phyloP scores from a whole-genome alignment of 106 monocot species.

The Dendrobium catenatum region DNA sequence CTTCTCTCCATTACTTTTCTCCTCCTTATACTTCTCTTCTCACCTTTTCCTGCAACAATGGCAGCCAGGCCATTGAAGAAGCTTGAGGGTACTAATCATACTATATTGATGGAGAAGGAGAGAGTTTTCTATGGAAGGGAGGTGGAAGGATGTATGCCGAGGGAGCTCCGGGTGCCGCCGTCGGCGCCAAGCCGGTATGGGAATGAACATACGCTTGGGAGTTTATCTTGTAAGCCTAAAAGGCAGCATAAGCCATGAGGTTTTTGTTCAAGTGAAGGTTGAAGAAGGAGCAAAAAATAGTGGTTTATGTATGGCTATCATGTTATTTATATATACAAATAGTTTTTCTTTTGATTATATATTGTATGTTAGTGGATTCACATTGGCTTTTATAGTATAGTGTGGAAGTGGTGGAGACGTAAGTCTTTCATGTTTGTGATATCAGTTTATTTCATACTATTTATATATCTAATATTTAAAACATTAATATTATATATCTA shows the following conservation, averaged over 20 bases:
- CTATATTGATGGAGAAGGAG: not conserved
- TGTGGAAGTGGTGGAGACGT: too few species aligned
- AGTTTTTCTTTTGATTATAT: not conserved
- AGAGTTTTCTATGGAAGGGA: not conserved
- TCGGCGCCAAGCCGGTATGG: constrained; percentile 13
- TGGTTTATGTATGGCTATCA: not conserved
- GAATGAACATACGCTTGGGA: constrained; percentile 9
- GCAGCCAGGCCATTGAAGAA: not conserved
- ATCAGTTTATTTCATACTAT: too few species aligned
- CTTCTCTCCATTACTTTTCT: constrained; percentile 2
- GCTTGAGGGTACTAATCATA: not conserved
- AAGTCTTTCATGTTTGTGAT: too few species aligned
- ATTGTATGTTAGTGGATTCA: too few species aligned
- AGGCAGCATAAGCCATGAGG: constrained; percentile 9
- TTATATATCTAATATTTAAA: too few species aligned
- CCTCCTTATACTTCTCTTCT: not conserved
- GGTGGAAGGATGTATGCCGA: constrained; percentile 13
- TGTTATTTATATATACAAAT: not conserved
- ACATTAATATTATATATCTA: too few species aligned
- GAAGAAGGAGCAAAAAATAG: not conserved
- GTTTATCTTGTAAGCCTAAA: not conserved
- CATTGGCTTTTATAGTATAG: too few species aligned
- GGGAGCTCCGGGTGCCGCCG: not conserved
- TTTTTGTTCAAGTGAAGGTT: not conserved
- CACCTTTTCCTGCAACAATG: not conserved